Conservation (phyloP, 805 yeast species). For the Osmozyma mogii region DNA sequence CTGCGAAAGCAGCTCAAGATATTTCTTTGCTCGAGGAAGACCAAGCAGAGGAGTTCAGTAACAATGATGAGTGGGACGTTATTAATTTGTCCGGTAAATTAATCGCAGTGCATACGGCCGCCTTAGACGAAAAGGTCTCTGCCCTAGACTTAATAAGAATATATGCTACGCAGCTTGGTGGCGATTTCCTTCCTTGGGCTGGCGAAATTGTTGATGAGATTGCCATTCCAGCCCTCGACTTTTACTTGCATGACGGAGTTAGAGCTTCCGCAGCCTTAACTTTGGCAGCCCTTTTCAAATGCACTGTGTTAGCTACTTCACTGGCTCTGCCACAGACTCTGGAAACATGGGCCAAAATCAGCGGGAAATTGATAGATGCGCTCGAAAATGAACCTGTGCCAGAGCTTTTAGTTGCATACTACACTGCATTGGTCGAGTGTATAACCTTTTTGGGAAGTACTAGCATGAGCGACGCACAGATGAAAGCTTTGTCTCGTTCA, state of each 20-base stretch:
- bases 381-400: conserved; percentile 74
- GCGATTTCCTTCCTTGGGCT: conserved; percentile 76
- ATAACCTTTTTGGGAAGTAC: conserved; percentile 60
- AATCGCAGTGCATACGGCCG: conserved; percentile 88
- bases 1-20: conserved; percentile 88
- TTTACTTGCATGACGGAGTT: conserved; percentile 90
- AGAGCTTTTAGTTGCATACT: conserved; percentile 73
- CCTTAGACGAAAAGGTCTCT: conserved; percentile 87
- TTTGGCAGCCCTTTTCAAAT: conserved; percentile 66
- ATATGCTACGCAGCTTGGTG: conserved; percentile 80
- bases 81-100: conserved; percentile 86
- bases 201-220: conserved; percentile 69
- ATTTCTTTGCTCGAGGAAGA: conserved; percentile 84
- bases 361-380: conserved; percentile 59
- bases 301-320: conserved; percentile 50
- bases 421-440: conserved; percentile 61
- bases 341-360: conserved; percentile 64
- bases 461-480: conserved; percentile 47
- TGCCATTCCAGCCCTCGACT: conserved; percentile 81
- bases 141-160: conserved; percentile 84
- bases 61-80: conserved; percentile 93
- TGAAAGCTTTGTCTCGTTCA: conserved; percentile 49
- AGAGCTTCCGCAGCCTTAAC: conserved; percentile 84
- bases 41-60: conserved; percentile 71
- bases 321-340: conserved; percentile 53